Conservation (phyloP, 2,329 filamentous ascomycete genomes). For the Didymella arachidicola region DNA sequence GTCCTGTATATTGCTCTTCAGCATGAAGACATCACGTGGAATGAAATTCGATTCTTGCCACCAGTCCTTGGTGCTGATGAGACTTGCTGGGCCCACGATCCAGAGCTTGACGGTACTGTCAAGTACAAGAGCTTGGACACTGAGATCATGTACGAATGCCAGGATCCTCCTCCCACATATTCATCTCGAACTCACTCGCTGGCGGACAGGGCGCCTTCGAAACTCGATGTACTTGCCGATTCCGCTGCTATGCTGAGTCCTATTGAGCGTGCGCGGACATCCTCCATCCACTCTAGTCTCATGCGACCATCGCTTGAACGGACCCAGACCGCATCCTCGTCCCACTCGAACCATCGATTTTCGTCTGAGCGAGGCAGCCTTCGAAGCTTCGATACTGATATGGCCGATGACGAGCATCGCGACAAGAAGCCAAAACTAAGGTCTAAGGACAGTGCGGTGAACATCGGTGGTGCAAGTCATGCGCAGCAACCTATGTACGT, state of each 20-base stretch:
- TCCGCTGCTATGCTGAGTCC: constrained; percentile 48
- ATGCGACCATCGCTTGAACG: constrained; percentile 20
- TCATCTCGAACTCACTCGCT: constrained; percentile 52
- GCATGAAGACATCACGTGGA: constrained; percentile 52
- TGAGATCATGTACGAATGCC: constrained; percentile 54
- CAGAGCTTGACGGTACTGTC: constrained; percentile 49
- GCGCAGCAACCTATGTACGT: constrained; percentile 48
- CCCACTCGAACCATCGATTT: constrained; percentile 35
- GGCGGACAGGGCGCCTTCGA: constrained; percentile 49
- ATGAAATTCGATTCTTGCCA: constrained; percentile 50
- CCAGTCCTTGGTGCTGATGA: constrained; percentile 44
- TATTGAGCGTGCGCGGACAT: constrained; percentile 41
- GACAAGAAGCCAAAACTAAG: constrained; percentile 53
- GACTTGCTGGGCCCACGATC: constrained; percentile 50
- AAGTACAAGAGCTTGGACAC: constrained; percentile 50
- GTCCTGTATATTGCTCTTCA: constrained; percentile 52
- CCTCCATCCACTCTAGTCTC: constrained; percentile 18
- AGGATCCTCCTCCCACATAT: constrained; percentile 54
- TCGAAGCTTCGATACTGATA: constrained; percentile 49
- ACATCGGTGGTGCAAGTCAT: constrained; percentile 35
- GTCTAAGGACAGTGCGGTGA: constrained; percentile 47
- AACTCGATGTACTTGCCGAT: constrained; percentile 50
- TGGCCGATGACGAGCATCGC: constrained; percentile 50
- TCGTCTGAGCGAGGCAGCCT: constrained; percentile 49
- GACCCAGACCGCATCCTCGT: constrained; percentile 14